Percentiles rank a stretch among this genome's conserved stretches.
Evolutionary conservation across 495 filamentous ascomycete genomes (phyloP).

Genomic region (Hypomontagnella submonticulosa): DNA sequence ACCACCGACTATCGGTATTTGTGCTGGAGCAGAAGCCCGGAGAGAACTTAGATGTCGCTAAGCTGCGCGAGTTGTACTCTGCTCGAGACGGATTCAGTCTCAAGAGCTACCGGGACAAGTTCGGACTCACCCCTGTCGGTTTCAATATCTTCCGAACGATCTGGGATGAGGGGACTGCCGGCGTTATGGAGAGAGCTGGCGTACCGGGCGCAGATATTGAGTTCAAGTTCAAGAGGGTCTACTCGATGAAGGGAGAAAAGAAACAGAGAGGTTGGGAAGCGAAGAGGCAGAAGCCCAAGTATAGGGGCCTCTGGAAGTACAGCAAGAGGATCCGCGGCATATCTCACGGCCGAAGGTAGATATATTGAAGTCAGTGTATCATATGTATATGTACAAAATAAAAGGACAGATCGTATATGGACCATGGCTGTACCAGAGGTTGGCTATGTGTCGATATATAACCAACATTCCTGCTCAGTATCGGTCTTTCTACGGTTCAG

Average conservation of each 20-base stretch:
- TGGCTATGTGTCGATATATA: not conserved
- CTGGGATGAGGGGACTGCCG: slow-evolving; percentile 88
- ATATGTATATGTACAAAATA: slow-evolving; percentile 42
- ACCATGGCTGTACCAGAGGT: not conserved
- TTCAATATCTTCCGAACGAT: slow-evolving; percentile 85
- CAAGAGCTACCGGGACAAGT: slow-evolving; percentile 74
- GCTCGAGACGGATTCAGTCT: slow-evolving; percentile 74
- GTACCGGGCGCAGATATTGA: slow-evolving; percentile 82
- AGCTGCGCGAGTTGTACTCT: slow-evolving; percentile 64
- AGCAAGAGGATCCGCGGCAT: slow-evolving; percentile 56
- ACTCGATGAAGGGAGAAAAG: slow-evolving; percentile 62
- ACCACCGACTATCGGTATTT: slow-evolving; percentile 87
- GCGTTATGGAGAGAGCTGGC: slow-evolving; percentile 83
- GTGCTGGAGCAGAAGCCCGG: slow-evolving; percentile 80
- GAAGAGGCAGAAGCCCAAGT: slow-evolving; percentile 65
- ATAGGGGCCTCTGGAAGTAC: slow-evolving; percentile 64
- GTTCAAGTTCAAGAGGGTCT: slow-evolving; percentile 76
- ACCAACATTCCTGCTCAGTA: not conserved
- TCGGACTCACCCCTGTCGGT: slow-evolving; percentile 77
- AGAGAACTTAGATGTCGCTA: slow-evolving; percentile 66
- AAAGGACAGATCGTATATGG: slow-evolving; percentile 25
- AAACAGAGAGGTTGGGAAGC: slow-evolving; percentile 67
- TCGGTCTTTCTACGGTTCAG: not conserved
- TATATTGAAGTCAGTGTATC: slow-evolving; percentile 30
- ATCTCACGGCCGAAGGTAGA: slow-evolving; percentile 37